Evolutionary conservation across 2,329 filamentous ascomycete species (phyloP), one percentile per base, ranked within the genome.

Genomic region (Cladosporium sp.): DNA sequence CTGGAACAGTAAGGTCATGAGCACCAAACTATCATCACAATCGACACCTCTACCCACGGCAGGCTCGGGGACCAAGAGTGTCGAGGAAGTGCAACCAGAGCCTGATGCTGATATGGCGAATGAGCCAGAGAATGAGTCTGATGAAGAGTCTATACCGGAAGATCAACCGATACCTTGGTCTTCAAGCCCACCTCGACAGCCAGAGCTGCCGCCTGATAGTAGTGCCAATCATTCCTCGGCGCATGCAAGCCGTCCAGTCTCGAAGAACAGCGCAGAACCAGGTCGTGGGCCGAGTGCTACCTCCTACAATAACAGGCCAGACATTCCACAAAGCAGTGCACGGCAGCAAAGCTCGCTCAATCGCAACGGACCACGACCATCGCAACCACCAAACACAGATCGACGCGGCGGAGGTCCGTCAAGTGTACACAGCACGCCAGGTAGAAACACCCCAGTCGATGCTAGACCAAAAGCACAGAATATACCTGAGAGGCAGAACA

Each of bases 1-100:
- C 6, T 66, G 63, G 63, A 60, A 61, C 19, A 19, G 13, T n/a
- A 43, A 32, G 41, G 47, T 32, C 4, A 39, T 8, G 27, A 20
- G 18, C 20, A n/a, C n/a, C n/a, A 40, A 37, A 29, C n/a, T 43
- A 24, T 30, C 47, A 64, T 9, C 49, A 54, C 36, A 43, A 18
- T 27, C 36, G 7, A 43, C 47, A 8, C 40, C 47, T 3, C 24
- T 44, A 8, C 19, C 40, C 8, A n/a, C 18, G 34, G 30, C n/a
- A 15, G 40, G 7, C 9, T 37, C 38, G 3, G 15, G 8, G 15
- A 20, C 24, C 5, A 47, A 36, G 53, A 43, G 20, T 27, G 17
- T 37, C 11, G 22, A 34, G 3, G 38, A 24, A n/a, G 40, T 39
- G 40, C 47, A 32, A 39, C 13, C 40, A 24, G 27, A 50, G 9